phyloP scores from a whole-genome alignment of 176 grass and related monocot species.

The Aechmea fasciata region DNA sequence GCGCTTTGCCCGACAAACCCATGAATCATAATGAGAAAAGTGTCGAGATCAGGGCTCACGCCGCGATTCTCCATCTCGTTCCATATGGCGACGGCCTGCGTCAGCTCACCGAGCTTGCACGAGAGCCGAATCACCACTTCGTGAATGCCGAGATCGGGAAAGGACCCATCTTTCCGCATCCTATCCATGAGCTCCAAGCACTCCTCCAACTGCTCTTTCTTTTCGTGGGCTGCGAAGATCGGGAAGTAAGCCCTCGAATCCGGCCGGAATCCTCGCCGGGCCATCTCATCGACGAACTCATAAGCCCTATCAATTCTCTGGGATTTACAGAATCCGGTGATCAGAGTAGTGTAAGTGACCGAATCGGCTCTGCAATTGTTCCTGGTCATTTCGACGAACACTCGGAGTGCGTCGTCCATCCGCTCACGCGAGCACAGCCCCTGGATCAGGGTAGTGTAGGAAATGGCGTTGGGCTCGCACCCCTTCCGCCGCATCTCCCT shows the following conservation, averaged over 20 bases:
- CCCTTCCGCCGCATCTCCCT: constrained; percentile 65
- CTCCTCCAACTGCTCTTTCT: constrained; percentile 79
- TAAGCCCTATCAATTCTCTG: constrained; percentile 57
- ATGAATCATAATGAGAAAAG: constrained; percentile 74
- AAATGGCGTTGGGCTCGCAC: constrained; percentile 66
- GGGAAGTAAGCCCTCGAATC: constrained; percentile 53
- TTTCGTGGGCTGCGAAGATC: constrained; percentile 61
- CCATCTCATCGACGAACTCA: constrained; percentile 63
- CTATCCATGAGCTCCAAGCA: constrained; percentile 73
- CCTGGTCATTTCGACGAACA: constrained; percentile 98
- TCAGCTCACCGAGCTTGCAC: constrained; percentile 71
- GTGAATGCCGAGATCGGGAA: constrained; percentile 49
- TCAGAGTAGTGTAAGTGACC: constrained; percentile 58
- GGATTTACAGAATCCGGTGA: constrained; percentile 67
- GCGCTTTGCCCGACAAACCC: constrained; percentile 56
- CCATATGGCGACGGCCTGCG: constrained; percentile 55
- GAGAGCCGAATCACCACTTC: constrained; percentile 68
- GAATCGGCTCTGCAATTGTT: constrained; percentile 52
- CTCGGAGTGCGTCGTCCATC: constrained; percentile 69
- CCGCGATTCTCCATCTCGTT: constrained; percentile 70
- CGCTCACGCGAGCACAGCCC: constrained; percentile 56
- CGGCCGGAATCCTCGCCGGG: constrained; percentile 40
- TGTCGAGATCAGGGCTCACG: constrained; percentile 57
- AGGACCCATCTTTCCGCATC: constrained; percentile 54
- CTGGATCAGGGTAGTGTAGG: constrained; percentile 93